Base-by-base conservation (phyloP, 768 basidiomycete genomes). In the Pulveroboletus sp. region DNA sequence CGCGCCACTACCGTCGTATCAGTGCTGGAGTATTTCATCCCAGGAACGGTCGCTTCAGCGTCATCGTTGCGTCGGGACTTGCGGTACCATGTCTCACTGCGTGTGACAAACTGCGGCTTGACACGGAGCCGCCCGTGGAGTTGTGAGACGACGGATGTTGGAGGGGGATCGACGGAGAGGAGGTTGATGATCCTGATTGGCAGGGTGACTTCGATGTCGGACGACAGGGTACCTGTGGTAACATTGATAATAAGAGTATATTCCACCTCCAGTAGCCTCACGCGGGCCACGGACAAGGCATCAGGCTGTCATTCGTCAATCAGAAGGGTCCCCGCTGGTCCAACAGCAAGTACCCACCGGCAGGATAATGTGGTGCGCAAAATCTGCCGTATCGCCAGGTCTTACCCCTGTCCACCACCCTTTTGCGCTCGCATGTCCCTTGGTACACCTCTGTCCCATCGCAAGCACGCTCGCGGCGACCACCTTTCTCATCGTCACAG, bases 391-490 rank as follows among this genome's bases (percentile, higher is more conserved):
- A 54, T 84, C 80, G 2, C 81, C 80, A 3, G 85, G 72, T 12
- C 72, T 68, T 6, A 94, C 82, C 8, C 93, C 93, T 6, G 81
- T 75, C 92, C 93, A 95, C 87, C 90, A 95, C 1, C 92, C 93
- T 59, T 82, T 85, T 21, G 83, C 86, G 37, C 86, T 91, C 9
- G 85, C 87, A 61, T 82, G 77, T 2, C 87, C 86, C 54, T 78
- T 77, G 7, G 80, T 68, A 26, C 78, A 79, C 36, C 76, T 75
- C 43, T 85, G 79, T 6, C 83, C 81, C 63, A 83, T 81, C 57
- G 83, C 80, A 26, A 95, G 73, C 5, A 72, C 72, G 30, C 80
- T 77, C 59, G 83, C 82, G 2, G 83, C 78, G 1, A 93, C 73
- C 54, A 80, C 76, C 63, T 85, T 88, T 46, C 74, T 71, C 15